These are phyloP conservation scores for Pythium myriotylum DNA, from an alignment of 352 stramenopile genomes.

Conservation along the genomic window DNA sequence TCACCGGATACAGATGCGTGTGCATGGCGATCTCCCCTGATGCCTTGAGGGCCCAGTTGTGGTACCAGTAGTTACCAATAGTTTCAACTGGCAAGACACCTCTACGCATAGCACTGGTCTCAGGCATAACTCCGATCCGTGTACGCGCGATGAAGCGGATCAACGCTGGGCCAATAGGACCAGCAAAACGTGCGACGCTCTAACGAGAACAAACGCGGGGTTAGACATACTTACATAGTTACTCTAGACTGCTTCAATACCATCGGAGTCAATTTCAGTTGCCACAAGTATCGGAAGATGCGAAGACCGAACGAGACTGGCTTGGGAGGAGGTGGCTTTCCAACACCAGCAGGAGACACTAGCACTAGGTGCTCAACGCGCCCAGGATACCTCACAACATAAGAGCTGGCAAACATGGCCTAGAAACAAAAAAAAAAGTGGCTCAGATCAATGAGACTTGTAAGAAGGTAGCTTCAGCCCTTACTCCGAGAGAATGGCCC, in stretches of 20 bases:
- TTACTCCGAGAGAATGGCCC: constrained; percentile 68
- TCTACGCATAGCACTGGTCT: constrained; percentile 58
- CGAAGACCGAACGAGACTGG: constrained; percentile 37
- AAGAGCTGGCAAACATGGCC: constrained; percentile 67
- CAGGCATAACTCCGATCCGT: constrained; percentile 57
- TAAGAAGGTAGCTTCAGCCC: background rate
- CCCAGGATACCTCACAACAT: constrained; percentile 44
- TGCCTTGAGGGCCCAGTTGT: constrained; percentile 72
- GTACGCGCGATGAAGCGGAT: constrained; percentile 46
- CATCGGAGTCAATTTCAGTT: constrained; percentile 57
- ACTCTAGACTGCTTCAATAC: constrained; percentile 16
- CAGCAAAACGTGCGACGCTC: constrained; percentile 53
- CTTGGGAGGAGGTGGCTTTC: constrained; percentile 36
- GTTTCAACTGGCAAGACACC: constrained; percentile 42
- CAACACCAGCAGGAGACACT: constrained; percentile 64
- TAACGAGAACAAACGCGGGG: constrained; percentile 7
- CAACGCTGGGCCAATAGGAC: constrained; percentile 53
- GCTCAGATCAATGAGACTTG: background rate
- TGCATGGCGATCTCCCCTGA: constrained; percentile 73
- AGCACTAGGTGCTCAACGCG: constrained; percentile 59
- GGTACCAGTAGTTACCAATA: constrained; percentile 69
- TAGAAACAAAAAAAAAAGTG: constrained; percentile 8
- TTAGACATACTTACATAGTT: background rate
- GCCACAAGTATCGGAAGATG: constrained; percentile 56
- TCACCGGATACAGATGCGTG: constrained; percentile 60